Percentiles rank a stretch among this genome's conserved stretches.
phyloP scores from a whole-genome alignment of 345 rosid species.

The Brassica cretica region DNA sequence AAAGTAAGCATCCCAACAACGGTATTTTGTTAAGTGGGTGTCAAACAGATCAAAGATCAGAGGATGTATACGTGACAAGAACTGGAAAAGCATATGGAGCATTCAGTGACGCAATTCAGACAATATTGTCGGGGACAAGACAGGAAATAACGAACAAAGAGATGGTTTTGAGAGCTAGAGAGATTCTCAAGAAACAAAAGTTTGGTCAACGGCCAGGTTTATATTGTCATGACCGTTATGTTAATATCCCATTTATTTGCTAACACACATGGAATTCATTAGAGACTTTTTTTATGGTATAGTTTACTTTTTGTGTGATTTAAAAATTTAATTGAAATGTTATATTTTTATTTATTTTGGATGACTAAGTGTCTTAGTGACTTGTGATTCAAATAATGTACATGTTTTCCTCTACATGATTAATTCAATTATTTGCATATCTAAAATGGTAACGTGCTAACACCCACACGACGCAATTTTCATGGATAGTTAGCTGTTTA shows the following conservation, averaged over 20 bases:
- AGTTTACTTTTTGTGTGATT: background rate
- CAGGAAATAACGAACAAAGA: slow-evolving; percentile 23
- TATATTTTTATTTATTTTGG: background rate
- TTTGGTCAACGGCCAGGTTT: slow-evolving; percentile 58
- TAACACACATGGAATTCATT: background rate
- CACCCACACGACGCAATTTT: background rate
- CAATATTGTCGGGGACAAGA: slow-evolving; percentile 26
- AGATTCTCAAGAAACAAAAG: slow-evolving; percentile 44
- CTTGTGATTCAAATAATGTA: slow-evolving; percentile 22
- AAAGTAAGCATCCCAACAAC: slow-evolving; percentile 25
- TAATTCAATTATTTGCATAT: background rate
- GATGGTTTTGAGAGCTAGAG: slow-evolving; percentile 46
- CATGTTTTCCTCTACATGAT: background rate
- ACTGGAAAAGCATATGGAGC: slow-evolving; percentile 38
- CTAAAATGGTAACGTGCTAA: background rate
- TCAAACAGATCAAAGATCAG: slow-evolving; percentile 34
- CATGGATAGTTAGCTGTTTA: too few species aligned
- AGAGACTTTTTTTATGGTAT: background rate
- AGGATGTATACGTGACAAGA: slow-evolving; percentile 29
- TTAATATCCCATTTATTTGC: slow-evolving; percentile 46
- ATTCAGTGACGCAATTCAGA: slow-evolving; percentile 39
- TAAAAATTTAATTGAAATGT: background rate
- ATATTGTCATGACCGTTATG: slow-evolving; percentile 48
- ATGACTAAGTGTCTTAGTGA: background rate
- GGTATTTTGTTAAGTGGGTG: slow-evolving; percentile 37